A percentile compares a stretch with the other conserved stretches of the same genome.
Evolutionary conservation across 2,329 filamentous ascomycete species (phyloP).

Genomic region (Apiospora aurea): DNA sequence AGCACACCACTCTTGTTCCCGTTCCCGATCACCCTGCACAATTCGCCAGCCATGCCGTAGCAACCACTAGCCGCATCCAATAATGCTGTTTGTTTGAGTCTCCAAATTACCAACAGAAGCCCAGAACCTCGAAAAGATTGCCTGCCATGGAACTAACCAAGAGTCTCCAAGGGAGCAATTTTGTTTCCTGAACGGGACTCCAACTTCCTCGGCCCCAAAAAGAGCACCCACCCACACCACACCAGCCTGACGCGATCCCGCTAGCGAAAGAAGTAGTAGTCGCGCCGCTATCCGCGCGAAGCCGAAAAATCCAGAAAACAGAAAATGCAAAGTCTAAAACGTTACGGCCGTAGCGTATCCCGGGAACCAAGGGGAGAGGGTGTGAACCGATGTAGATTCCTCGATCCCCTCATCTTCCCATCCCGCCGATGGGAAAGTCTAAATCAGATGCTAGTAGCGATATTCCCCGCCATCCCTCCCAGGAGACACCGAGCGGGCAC

Average conservation of each 20-base stretch:
- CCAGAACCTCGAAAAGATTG: not conserved
- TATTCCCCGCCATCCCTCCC: not conserved
- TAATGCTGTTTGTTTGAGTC: slow-evolving; percentile 4
- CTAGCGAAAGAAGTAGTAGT: slow-evolving; percentile 19
- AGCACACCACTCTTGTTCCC: not conserved
- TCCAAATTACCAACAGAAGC: not conserved
- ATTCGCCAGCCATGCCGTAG: slow-evolving; percentile 8
- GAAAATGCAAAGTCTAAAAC: slow-evolving; percentile 17
- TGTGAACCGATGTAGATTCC: slow-evolving; percentile 8
- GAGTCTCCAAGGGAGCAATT: not conserved
- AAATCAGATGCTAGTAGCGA: not conserved
- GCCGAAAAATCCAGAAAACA: slow-evolving; percentile 2
- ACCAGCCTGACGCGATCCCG: slow-evolving; percentile 1
- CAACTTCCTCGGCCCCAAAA: not conserved
- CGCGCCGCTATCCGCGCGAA: slow-evolving; percentile 11
- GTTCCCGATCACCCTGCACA: slow-evolving; percentile 6
- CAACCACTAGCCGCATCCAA: slow-evolving; percentile 16
- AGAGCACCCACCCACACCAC: not conserved
- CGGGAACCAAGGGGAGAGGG: not conserved
- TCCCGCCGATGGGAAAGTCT: not conserved
- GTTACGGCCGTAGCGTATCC: slow-evolving; percentile 16
- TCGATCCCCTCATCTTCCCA: slow-evolving; percentile 2
- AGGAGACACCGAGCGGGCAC: not conserved
- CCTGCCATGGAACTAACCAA: not conserved
- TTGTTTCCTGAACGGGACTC: not conserved